phyloP scores from a whole-genome alignment of 495 filamentous ascomycete genomes.

The Aspergillus ellipticus region DNA sequence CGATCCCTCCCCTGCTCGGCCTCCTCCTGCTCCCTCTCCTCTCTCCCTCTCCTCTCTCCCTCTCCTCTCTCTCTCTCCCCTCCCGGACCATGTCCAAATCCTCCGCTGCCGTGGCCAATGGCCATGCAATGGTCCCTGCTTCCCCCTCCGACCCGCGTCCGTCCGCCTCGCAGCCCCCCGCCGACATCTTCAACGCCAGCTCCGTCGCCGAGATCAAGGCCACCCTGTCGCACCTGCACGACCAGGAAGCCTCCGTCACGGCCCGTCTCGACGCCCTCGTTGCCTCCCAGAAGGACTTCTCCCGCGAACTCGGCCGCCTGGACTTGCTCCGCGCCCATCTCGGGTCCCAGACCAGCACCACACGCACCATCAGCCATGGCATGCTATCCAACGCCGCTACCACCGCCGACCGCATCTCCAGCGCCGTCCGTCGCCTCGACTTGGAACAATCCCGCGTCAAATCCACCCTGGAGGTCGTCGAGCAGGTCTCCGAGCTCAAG shows the following conservation, averaged over 20 bases:
- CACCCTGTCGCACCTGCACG: constrained; percentile 67
- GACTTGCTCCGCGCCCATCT: constrained; percentile 86
- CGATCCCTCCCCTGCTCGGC: not conserved
- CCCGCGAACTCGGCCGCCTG: constrained; percentile 77
- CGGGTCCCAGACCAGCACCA: constrained; percentile 80
- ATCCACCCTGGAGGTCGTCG: constrained; percentile 85
- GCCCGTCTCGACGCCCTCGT: constrained; percentile 70
- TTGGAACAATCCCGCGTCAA: constrained; percentile 86
- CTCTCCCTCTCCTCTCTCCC: constrained; percentile 3
- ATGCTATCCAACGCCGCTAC: constrained; percentile 81
- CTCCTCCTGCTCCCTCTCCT: not conserved
- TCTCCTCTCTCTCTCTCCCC: not conserved
- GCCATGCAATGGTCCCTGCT: constrained; percentile 18
- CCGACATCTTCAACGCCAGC: constrained; percentile 62
- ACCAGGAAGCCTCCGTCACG: constrained; percentile 71
- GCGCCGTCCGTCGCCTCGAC: constrained; percentile 80
- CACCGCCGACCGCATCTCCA: constrained; percentile 82
- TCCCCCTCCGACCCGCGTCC: constrained; percentile 10
- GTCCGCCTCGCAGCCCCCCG: constrained; percentile 15
- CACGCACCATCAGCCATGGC: constrained; percentile 76
- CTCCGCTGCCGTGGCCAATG: constrained; percentile 25
- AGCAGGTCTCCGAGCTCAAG: constrained; percentile 94
- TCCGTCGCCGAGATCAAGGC: constrained; percentile 75
- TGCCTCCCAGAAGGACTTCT: constrained; percentile 75
- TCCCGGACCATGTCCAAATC: constrained; percentile 22